Percentiles rank a stretch among this genome's conserved stretches.
These are phyloP conservation scores for Eucalyptus cloeziana DNA, from an alignment of 345 rosid genomes.

Conservation along the genomic window DNA sequence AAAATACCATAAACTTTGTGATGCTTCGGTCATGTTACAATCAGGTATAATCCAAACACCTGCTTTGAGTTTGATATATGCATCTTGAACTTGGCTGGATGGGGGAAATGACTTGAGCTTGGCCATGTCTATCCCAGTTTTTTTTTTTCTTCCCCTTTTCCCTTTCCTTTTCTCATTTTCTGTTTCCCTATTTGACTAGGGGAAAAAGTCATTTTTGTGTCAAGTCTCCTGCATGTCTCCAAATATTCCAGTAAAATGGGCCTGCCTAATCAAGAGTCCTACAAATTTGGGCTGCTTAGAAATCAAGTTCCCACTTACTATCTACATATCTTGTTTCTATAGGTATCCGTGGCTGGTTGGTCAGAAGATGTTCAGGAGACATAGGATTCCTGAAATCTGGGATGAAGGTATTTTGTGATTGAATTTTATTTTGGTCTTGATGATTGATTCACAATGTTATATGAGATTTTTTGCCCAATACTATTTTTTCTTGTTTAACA, in stretches of 20 bases:
- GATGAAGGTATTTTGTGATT: conserved; percentile 31
- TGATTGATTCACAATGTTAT: not conserved
- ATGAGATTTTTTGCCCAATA: not conserved
- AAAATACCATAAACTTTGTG: conserved; percentile 26
- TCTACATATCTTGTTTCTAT: conserved; percentile 1
- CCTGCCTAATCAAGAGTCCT: not conserved
- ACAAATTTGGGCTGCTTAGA: not conserved
- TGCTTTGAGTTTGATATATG: not conserved
- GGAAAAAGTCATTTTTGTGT: not conserved
- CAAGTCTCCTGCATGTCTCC: not conserved
- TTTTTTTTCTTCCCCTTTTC: not conserved
- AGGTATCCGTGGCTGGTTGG: conserved; percentile 96
- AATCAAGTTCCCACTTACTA: not conserved
- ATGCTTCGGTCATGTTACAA: conserved; percentile 59
- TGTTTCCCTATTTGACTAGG: not conserved
- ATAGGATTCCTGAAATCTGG: conserved; percentile 47
- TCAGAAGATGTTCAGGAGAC: conserved; percentile 86
- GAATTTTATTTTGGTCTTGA: not conserved
- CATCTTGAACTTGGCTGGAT: not conserved
- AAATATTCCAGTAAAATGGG: not conserved
- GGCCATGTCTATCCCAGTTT: not conserved
- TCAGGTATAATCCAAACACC: conserved; percentile 37
- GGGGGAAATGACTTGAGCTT: not conserved
- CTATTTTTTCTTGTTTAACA: not conserved
- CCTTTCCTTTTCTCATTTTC: not conserved